phyloP scores from a whole-genome alignment of 495 filamentous ascomycete genomes.

The Elaphomyces granulatus region DNA sequence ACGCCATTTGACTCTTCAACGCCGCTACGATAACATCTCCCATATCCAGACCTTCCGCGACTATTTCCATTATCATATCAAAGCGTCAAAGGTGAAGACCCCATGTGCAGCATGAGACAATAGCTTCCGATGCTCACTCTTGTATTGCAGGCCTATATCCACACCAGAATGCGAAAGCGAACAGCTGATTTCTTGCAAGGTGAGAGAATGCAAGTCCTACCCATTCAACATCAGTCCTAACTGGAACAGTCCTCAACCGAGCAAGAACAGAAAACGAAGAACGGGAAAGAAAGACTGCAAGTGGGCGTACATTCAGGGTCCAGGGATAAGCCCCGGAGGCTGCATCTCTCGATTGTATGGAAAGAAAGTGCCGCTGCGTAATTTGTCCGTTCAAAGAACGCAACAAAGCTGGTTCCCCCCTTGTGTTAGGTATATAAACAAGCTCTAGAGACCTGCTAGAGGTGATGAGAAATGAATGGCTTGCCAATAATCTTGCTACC shows the following conservation, averaged over 20 bases:
- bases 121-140: too few species aligned
- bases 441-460: too few species aligned
- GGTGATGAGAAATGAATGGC: too few species aligned
- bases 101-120: too few species aligned
- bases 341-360: too few species aligned
- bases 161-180: conserved; percentile 90
- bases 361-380: too few species aligned
- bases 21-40: conserved; percentile 86
- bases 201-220: conserved; percentile 20
- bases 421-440: too few species aligned
- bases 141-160: conserved; percentile 71
- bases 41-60: conserved; percentile 99
- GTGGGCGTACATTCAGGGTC: conserved; percentile 83
- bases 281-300: conserved; percentile 96
- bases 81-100: conserved; percentile 69
- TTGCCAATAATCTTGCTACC: too few species aligned
- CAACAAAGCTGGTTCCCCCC: too few species aligned
- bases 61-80: conserved; percentile 99
- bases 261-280: conserved; percentile 90
- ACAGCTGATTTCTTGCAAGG: conserved; percentile 98
- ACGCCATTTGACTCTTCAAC: conserved; percentile 76
- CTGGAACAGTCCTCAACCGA: conserved; percentile 59
- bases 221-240: conserved; percentile 14
- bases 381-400: too few species aligned
- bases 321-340: conserved; percentile 31